Conservation (phyloP, 2,329 filamentous ascomycete species). For the Colletotrichum theobromicola region DNA sequence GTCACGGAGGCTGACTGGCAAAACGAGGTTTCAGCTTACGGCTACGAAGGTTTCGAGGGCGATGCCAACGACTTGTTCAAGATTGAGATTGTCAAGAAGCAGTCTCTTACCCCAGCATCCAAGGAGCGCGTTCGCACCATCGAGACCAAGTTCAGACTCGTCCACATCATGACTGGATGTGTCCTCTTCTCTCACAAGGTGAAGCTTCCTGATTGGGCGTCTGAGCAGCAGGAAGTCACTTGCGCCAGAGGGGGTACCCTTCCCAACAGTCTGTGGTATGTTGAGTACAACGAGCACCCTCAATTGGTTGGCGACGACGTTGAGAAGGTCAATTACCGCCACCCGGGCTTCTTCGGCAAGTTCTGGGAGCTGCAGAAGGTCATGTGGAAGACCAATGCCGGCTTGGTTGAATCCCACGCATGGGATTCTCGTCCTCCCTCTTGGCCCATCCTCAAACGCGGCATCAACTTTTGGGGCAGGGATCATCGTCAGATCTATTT, state of each 20-base stretch:
- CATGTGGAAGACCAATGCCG: constrained; percentile 99
- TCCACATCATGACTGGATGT: constrained; percentile 97
- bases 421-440: constrained; percentile 96
- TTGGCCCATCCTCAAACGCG: constrained; percentile 90
- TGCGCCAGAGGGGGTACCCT: constrained; percentile 90
- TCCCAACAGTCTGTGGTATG: constrained; percentile 96
- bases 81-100: constrained; percentile 89
- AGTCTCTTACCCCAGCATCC: constrained; percentile 79
- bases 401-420: constrained; percentile 92
- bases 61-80: constrained; percentile 97
- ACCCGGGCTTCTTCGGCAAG: constrained; percentile 95
- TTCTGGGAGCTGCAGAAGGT: constrained; percentile 97
- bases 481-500: constrained; percentile 95
- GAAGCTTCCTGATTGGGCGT: constrained; percentile 97
- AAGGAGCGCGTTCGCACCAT: constrained; percentile 91
- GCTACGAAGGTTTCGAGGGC: constrained; percentile 94
- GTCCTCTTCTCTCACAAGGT: constrained; percentile 98
- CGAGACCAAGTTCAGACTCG: constrained; percentile 92
- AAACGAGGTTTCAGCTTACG: constrained; percentile 95
- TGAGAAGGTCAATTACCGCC: constrained; percentile 95
- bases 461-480: constrained; percentile 99
- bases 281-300: constrained; percentile 90
- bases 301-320: constrained; percentile 69
- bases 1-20: constrained; percentile 92
- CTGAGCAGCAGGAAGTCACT: constrained; percentile 98